Evolutionary conservation across 73 alveolate genomes (phyloP), one percentile per base, ranked within the genome.

Genomic region (Diophrys appendiculata): DNA sequence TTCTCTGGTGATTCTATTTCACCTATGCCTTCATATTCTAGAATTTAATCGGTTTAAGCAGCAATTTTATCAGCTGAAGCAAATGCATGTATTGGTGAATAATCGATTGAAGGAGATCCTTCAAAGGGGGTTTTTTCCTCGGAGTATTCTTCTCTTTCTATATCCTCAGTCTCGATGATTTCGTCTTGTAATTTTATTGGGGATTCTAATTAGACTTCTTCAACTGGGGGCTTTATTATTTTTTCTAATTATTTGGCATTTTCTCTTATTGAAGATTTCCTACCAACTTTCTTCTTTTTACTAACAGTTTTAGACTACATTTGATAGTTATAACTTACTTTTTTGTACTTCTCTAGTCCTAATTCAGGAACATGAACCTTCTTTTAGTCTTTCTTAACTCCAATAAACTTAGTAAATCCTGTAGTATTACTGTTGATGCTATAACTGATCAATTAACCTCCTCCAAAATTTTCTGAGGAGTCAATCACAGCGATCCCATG

Each of bases 401-500:
- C 52, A 26, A 76, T 34, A 29, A 82, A 85, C 53, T 82, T 78
- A 34, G 78, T 35, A 68, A 86, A 86, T 22, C 93, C 90, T 29
- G 81, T 29, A n/a, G 90, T 82, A 33, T 82, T 82, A 1, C 84
- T 71, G 35, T 82, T 82, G 0, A 82, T 82, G 33, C 80, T 77
- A 64, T 54, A 82, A 22, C 73, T 23, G 26, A 28, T 29, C 29
- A 82, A 55, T 34, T 54, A 73, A 1, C 90, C 90, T 28, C 90
- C 90, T n/a, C 90, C 90, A 34, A 82, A 65, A 32, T 33, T 53
- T 11, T 53, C 29, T 29, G 76, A 68, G 13, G 28, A n/a, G 14
- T 82, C 90, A 14, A 82, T 53, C 11, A 82, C 65, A 5, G 78
- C 90, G 33, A 82, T 64, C 13, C 90, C 90, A 33, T 82, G 74